phyloP scores from a whole-genome alignment of 345 rosid genomes.

The Microthlaspi erraticum region DNA sequence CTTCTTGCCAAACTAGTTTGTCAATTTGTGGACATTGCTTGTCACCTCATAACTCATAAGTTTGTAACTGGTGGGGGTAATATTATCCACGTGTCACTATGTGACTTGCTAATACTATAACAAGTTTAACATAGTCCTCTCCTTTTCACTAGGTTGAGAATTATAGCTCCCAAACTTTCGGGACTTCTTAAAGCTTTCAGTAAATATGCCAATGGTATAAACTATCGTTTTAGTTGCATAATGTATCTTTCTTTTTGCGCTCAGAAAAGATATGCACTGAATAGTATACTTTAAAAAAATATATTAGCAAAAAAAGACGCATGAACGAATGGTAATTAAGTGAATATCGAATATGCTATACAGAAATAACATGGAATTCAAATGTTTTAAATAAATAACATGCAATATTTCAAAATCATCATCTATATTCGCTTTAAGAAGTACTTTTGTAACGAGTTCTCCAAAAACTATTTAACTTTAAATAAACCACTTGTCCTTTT shows the following conservation, averaged over 20 bases:
- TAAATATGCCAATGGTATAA: slow-evolving; percentile 1
- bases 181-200: neutral
- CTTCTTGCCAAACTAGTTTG: slow-evolving; percentile 16
- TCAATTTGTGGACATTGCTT: slow-evolving; percentile 26
- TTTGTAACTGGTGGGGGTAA: slow-evolving; percentile 22
- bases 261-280: neutral
- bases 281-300: neutral
- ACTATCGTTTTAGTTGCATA: neutral
- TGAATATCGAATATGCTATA: neutral
- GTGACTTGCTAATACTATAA: neutral
- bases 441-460: neutral
- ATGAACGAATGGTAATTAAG: no score
- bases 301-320: neutral
- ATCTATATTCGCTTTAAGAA: neutral
- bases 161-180: slow-evolving; percentile 10
- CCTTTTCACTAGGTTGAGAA: slow-evolving; percentile 21
- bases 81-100: neutral
- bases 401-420: neutral
- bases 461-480: neutral
- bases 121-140: neutral
- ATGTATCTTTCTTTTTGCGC: neutral
- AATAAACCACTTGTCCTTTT: neutral
- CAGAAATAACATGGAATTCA: neutral
- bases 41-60: slow-evolving; percentile 18
- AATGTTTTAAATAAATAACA: neutral